These are phyloP conservation scores for Domatiomyces globalis DNA, from an alignment of 2,329 filamentous ascomycete genomes.

Conservation along the genomic window DNA sequence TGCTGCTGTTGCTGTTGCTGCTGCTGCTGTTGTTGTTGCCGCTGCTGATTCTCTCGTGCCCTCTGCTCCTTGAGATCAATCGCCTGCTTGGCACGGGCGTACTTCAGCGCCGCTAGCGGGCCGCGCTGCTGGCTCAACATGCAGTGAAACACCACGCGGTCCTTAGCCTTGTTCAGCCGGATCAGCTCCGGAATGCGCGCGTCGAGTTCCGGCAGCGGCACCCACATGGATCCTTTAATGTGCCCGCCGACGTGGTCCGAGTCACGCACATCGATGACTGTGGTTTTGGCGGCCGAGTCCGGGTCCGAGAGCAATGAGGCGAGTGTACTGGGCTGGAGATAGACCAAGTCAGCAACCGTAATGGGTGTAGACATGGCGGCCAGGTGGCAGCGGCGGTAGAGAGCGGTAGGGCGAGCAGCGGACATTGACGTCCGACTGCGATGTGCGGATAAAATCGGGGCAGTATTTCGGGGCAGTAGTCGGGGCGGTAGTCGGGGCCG, in stretches of 20 bases:
- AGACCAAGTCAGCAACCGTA: slow-evolving; percentile 48
- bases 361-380: slow-evolving; percentile 28
- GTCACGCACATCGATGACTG: slow-evolving; percentile 81
- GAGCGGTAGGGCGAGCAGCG: background rate
- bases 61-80: slow-evolving; percentile 11
- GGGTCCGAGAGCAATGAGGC: slow-evolving; percentile 48
- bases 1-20: slow-evolving; percentile 5
- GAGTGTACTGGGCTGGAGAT: slow-evolving; percentile 55
- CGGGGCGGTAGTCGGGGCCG: too few relatives aligned
- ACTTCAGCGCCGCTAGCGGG: slow-evolving; percentile 67
- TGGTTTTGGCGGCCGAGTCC: slow-evolving; percentile 37
- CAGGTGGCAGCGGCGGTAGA: background rate
- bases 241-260: slow-evolving; percentile 83
- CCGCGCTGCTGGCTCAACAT: slow-evolving; percentile 82
- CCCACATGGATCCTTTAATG: slow-evolving; percentile 62
- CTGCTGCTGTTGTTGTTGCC: slow-evolving; percentile 12
- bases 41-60: slow-evolving; percentile 1
- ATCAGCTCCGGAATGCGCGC: slow-evolving; percentile 69
- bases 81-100: slow-evolving; percentile 35
- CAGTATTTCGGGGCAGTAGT: background rate
- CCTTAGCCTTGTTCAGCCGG: slow-evolving; percentile 58
- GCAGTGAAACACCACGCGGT: slow-evolving; percentile 88
- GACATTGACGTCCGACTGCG: background rate
- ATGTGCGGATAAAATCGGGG: background rate
- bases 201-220: slow-evolving; percentile 60